Base-by-base conservation (phyloP, 1,284 basidiomycete species). In the Crocinoboletus sp. region DNA sequence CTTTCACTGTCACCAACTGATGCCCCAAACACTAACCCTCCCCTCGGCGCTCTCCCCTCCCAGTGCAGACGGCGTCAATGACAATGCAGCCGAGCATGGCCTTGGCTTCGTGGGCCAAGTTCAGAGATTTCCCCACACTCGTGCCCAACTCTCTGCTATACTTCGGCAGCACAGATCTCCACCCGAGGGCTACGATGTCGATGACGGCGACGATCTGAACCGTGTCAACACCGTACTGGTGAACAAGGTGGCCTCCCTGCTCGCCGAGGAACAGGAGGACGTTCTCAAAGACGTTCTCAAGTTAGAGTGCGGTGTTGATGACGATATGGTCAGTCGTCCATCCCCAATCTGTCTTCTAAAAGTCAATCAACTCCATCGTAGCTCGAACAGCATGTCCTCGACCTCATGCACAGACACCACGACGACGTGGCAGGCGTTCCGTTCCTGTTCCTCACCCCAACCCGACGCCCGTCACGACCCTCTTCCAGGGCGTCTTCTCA, bases 241-340 rank as follows among this genome's bases (percentile, higher is more conserved):
- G 16, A 76, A 74, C 56, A 74, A 74, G 56, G 82, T 93, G 11
- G 84, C 88, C 22, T 68, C 71, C 4, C 68, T 90, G 38, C 76
- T 95, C 35, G 78, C 79, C 35, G 78, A 83, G 46, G 92, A 95
- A 64, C 80, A 85, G 48, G 91, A 94, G 65, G 92, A 94, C 48
- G 80, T 83, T 44, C 77, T 94, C 58, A 93, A 93, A 69, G 58
- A 65, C 2, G 57, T 91, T 24, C 73, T 95, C 47, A 86, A 80
- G 63, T 74, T 76, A 24, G 79, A 76, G 30, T 87, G 84, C 57
- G 76, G 74, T 6, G 78, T 89, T 54, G 78, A 89, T 57, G 82
- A 86, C 50, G 84, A 87, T 56, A 80, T 80, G 65, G 90, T 92
- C 50, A 59, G 69, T 59, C 13, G 34, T 36, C 6, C 29, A 10